A percentile compares a stretch with the other conserved stretches of the same genome.
phyloP scores from a whole-genome alignment of 2,329 filamentous ascomycete genomes.

The Penicillium oxalicum region DNA sequence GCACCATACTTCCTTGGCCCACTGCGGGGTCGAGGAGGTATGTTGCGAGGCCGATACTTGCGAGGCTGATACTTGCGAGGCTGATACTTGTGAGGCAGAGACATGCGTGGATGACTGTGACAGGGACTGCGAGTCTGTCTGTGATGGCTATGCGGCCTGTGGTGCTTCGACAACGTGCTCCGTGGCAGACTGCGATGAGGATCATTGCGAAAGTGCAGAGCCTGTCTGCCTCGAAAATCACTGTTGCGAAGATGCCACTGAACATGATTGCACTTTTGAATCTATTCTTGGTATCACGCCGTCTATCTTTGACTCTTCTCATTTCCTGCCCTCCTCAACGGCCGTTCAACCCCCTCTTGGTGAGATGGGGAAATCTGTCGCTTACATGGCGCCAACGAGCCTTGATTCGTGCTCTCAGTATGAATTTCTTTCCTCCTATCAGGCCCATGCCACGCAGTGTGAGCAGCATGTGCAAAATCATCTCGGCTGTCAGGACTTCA shows the following conservation, averaged over 20 bases:
- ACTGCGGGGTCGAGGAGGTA: constrained; percentile 28
- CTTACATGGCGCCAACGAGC: constrained; percentile 12
- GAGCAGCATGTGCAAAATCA: constrained; percentile 23
- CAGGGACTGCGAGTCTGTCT: constrained; percentile 35
- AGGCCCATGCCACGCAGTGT: constrained; percentile 19
- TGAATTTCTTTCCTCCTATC: constrained; percentile 22
- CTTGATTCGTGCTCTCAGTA: constrained; percentile 17
- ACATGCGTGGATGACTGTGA: constrained; percentile 31
- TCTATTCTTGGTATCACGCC: constrained; percentile 29
- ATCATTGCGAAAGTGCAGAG: constrained; percentile 23
- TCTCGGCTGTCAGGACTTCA: constrained; percentile 26
- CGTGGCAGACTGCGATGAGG: constrained; percentile 26
- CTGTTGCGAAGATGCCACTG: constrained; percentile 25
- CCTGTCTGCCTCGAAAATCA: constrained; percentile 37
- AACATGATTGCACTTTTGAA: constrained; percentile 26
- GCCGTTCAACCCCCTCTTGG: constrained; percentile 14
- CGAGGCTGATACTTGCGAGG: constrained; percentile 23
- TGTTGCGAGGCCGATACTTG: constrained; percentile 38
- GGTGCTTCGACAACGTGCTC: constrained; percentile 35
- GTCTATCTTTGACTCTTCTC: constrained; percentile 26
- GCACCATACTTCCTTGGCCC: constrained; percentile 21
- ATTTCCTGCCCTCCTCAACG: constrained; percentile 21
- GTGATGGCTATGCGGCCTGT: constrained; percentile 39
- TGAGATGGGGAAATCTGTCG: constrained; percentile 19
- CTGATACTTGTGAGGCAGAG: constrained; percentile 36